A percentile compares a stretch with the other conserved stretches of the same genome.
phyloP scores from a whole-genome alignment of 306 rosid species.

The Rubus parviflorus region DNA sequence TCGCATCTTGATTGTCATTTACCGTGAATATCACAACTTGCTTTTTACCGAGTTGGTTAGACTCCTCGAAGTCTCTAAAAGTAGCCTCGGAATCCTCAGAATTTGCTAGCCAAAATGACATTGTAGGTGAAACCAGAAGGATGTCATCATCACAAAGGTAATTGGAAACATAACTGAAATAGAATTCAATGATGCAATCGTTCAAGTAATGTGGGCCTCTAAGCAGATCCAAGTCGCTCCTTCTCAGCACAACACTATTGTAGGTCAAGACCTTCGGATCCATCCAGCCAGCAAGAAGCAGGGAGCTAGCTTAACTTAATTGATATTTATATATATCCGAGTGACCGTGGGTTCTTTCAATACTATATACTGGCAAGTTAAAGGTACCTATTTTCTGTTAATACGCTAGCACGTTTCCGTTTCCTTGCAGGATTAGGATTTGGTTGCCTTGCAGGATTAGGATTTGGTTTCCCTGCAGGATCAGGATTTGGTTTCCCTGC shows the following conservation, averaged over 20 bases:
- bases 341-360: too few relatives aligned
- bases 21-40: conserved; percentile 17
- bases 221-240: background rate
- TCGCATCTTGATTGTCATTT: conserved; percentile 1
- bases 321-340: too few relatives aligned
- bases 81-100: background rate
- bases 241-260: background rate
- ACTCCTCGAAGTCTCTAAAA: conserved; percentile 11
- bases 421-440: background rate
- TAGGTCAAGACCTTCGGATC: background rate
- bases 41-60: background rate
- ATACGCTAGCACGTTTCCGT: background rate
- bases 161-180: background rate
- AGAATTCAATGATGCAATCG: conserved; percentile 17
- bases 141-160: background rate
- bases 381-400: too few relatives aligned
- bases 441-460: background rate
- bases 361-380: too few relatives aligned
- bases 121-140: conserved; percentile 9
- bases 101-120: conserved; percentile 12
- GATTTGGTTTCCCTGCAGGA: too few relatives aligned
- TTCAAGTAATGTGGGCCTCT: conserved; percentile 11
- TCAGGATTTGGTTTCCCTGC: background rate
- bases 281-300: background rate
- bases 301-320: too few relatives aligned